phyloP scores from a whole-genome alignment of 2,329 filamentous ascomycete genomes.

The Nothophoma quercina region DNA sequence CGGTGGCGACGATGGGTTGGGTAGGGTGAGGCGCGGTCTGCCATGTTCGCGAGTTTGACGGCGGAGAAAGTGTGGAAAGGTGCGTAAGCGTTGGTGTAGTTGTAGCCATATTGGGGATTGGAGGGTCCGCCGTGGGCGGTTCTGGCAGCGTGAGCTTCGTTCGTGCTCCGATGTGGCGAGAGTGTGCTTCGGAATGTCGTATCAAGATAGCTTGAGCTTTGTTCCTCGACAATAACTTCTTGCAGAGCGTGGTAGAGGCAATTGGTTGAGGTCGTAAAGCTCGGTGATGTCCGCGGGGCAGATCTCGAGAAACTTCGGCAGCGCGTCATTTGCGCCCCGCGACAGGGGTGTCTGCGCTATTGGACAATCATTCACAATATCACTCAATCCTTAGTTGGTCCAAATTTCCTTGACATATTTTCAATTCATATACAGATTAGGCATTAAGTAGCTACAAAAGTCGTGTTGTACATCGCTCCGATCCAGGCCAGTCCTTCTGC shows the following conservation, averaged over 20 bases:
- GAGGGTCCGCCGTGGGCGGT: conserved; percentile 11
- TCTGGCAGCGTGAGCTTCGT: not conserved
- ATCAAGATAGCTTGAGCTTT: not conserved
- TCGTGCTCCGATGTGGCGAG: not conserved
- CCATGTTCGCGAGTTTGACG: conserved; percentile 75
- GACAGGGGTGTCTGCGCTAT: conserved; percentile 21
- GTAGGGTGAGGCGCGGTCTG: conserved; percentile 83
- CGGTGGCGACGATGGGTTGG: conserved; percentile 86
- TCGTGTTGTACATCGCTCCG: not conserved
- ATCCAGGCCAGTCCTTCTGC: not conserved
- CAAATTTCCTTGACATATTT: not conserved
- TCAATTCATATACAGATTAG: conserved; percentile 3
- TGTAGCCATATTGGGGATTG: conserved; percentile 28
- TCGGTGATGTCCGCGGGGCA: conserved; percentile 11
- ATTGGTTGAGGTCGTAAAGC: conserved; percentile 3
- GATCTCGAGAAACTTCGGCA: conserved; percentile 24
- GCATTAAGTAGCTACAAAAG: not conserved
- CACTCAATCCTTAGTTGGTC: too few relatives aligned
- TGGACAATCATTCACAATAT: not conserved
- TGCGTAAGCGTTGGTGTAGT: conserved; percentile 43
- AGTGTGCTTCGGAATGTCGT: not conserved
- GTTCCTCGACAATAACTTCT: not conserved
- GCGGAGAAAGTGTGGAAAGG: conserved; percentile 62
- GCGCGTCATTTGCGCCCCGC: conserved; percentile 31
- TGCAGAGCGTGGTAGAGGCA: not conserved